Conservation (phyloP, 2,329 filamentous ascomycete genomes). For the Aspergillus udagawae region DNA sequence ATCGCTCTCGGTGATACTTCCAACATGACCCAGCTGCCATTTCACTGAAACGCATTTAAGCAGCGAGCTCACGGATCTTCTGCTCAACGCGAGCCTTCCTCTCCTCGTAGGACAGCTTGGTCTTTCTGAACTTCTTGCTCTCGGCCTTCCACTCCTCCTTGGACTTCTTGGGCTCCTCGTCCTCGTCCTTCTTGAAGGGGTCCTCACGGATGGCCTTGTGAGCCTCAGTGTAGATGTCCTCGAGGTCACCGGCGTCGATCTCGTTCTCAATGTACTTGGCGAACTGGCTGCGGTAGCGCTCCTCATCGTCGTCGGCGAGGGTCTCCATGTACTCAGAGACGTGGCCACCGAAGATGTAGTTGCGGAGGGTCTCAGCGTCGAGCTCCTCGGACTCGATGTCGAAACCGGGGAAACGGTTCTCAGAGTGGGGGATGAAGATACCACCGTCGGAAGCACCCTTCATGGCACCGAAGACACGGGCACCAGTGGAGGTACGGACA, state of each 20-base stretch:
- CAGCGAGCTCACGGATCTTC: conserved; percentile 77
- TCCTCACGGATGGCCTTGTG: conserved; percentile 97
- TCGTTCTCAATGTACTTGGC: conserved; percentile 96
- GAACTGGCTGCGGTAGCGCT: conserved; percentile 99
- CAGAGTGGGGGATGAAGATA: conserved; percentile 94
- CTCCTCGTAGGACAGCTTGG: conserved; percentile 79
- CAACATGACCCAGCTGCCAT: conserved; percentile 15
- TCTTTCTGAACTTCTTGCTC: conserved; percentile 79
- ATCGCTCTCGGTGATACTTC: conserved; percentile 20
- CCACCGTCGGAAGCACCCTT: conserved; percentile 99
- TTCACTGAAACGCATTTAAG: conserved; percentile 29
- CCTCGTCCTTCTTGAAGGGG: conserved; percentile 87
- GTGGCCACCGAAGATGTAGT: conserved; percentile 98
- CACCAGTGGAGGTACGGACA: conserved; percentile 93
- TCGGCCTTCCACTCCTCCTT: conserved; percentile 97
- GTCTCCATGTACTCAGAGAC: conserved; percentile 99
- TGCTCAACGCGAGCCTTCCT: conserved; percentile 78
- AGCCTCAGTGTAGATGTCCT: conserved; percentile 93
- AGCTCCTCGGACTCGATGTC: conserved; percentile 98
- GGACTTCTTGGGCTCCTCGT: conserved; percentile 78
- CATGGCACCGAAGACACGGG: conserved; percentile 98
- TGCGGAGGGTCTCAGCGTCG: conserved; percentile 92
- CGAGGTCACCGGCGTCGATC: conserved; percentile 89
- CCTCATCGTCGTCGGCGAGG: conserved; percentile 98
- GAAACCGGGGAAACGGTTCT: conserved; percentile 99